phyloP scores from a whole-genome alignment of 2,329 filamentous ascomycete genomes.

The Cladosporium velox region DNA sequence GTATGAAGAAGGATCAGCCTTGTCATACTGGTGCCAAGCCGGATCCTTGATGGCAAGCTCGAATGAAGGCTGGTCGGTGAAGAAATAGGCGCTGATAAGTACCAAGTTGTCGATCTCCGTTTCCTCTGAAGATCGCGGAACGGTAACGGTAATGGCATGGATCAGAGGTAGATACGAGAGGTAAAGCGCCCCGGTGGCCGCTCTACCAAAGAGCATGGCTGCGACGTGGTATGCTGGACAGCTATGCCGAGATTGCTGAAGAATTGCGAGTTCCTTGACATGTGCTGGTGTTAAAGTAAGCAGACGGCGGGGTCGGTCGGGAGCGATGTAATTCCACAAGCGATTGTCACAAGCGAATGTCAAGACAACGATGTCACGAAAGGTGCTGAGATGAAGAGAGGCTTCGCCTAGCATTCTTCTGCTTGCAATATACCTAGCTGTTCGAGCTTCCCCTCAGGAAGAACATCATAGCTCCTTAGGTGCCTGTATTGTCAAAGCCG shows the following conservation, averaged over 20 bases:
- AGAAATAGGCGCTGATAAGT: conserved; percentile 8
- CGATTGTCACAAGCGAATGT: neutral
- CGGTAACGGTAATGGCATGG: neutral
- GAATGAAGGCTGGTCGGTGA: neutral
- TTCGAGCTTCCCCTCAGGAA: neutral
- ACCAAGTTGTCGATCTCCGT: neutral
- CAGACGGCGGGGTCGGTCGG: neutral
- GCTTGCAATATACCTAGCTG: neutral
- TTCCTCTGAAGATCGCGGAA: neutral
- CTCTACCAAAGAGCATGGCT: neutral
- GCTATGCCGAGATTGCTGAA: neutral
- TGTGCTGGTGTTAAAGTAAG: neutral
- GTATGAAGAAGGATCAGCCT: conserved; percentile 3
- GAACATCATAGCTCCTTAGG: neutral
- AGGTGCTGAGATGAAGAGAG: neutral
- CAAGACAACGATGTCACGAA: neutral
- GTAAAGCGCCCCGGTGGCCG: neutral
- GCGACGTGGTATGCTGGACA: neutral
- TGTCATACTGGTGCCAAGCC: conserved; percentile 3
- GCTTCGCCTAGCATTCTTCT: neutral
- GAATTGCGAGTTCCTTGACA: neutral
- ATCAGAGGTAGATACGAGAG: neutral
- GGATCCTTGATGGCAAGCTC: neutral
- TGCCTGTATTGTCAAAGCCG: neutral
- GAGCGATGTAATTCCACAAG: neutral